Percentiles rank a stretch among this genome's conserved stretches.
Conservation (phyloP, 2,329 filamentous ascomycete species). For the Parastagonospora avenae region DNA sequence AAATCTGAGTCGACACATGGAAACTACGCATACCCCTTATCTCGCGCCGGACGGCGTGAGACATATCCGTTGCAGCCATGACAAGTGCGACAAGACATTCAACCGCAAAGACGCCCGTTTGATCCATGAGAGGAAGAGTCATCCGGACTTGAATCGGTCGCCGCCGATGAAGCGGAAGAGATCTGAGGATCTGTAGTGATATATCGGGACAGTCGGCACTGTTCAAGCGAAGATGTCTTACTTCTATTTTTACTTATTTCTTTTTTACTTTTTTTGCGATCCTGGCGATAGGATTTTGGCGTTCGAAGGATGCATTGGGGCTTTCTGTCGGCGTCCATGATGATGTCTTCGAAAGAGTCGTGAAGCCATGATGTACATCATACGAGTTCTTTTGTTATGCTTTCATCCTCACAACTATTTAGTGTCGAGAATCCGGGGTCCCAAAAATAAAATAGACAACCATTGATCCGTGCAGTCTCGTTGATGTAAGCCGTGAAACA, state of each 20-base stretch:
- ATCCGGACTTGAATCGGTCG: slow-evolving; percentile 7
- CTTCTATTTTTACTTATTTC: background rate
- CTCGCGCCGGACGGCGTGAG: background rate
- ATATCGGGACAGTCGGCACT: too few relatives aligned
- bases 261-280: background rate
- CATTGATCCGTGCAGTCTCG: too few relatives aligned
- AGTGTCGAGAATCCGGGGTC: too few relatives aligned
- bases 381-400: too few relatives aligned
- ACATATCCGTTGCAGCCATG: slow-evolving; percentile 1
- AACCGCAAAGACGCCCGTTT: slow-evolving; percentile 3
- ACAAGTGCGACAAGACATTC: slow-evolving; percentile 2
- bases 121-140: slow-evolving; percentile 6
- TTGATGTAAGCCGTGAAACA: too few relatives aligned
- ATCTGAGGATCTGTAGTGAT: background rate
- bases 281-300: too few relatives aligned
- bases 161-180: slow-evolving; percentile 6
- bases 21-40: background rate
- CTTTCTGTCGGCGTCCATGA: too few relatives aligned
- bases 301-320: too few relatives aligned
- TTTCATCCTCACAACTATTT: too few relatives aligned
- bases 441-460: too few relatives aligned
- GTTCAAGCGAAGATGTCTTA: background rate
- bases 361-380: too few relatives aligned
- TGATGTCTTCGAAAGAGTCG: too few relatives aligned
- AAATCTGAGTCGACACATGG: slow-evolving; percentile 7